Conservation (phyloP, 2,329 filamentous ascomycete genomes). For the Pseudogymnoascus sp. region DNA sequence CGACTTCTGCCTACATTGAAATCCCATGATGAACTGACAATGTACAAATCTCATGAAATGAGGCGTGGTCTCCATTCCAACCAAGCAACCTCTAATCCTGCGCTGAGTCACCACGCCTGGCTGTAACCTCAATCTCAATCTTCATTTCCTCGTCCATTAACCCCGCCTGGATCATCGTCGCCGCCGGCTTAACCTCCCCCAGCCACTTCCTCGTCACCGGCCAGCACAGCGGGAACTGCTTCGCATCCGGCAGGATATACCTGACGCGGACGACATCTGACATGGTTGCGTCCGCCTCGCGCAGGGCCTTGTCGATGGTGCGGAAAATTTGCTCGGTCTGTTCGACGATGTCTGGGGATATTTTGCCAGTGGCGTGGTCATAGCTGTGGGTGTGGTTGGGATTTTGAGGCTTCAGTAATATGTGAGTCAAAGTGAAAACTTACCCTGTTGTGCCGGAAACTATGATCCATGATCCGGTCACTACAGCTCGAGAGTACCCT, state of each 20-base stretch:
- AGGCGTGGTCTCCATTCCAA: neutral
- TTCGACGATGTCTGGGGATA: constrained; percentile 38
- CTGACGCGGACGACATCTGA: constrained; percentile 44
- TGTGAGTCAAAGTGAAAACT: constrained; percentile 1
- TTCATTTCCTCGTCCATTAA: constrained; percentile 44
- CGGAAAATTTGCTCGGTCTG: constrained; percentile 44
- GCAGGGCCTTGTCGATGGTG: constrained; percentile 41
- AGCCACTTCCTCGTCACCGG: constrained; percentile 44
- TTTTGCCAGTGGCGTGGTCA: constrained; percentile 41
- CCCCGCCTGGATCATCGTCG: constrained; percentile 46
- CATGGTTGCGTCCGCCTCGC: constrained; percentile 36
- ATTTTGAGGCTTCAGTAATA: neutral
- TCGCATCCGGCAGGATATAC: constrained; percentile 44
- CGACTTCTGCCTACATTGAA: neutral
- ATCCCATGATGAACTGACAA: neutral
- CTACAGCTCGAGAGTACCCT: constrained; percentile 48
- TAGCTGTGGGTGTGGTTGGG: constrained; percentile 33
- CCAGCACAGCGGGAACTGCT: constrained; percentile 43
- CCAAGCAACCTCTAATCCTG: neutral
- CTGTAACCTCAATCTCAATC: constrained; percentile 26
- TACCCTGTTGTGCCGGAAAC: constrained; percentile 51
- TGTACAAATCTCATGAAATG: neutral
- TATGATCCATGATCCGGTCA: constrained; percentile 44
- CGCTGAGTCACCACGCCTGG: constrained; percentile 11
- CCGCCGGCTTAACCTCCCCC: constrained; percentile 41